Base-by-base conservation (phyloP, 2,329 filamentous ascomycete species). In the Metarhizium sp. region DNA sequence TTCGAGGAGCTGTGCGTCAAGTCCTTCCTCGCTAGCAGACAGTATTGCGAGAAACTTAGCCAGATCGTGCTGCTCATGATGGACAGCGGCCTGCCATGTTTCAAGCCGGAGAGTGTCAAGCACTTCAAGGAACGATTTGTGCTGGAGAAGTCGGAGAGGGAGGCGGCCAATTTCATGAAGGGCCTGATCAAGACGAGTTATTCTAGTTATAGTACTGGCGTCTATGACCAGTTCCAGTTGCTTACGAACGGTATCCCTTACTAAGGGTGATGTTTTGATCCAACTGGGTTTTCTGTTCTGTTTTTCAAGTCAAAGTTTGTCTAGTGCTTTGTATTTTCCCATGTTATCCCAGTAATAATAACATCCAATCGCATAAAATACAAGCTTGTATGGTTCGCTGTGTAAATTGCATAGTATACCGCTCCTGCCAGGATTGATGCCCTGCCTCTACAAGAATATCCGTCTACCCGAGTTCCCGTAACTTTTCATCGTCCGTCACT, bases 1-100 rank as follows among this genome's bases (percentile, higher is more conserved):
- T 99, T 99, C 64, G 94, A 99, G 73, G 92, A 96, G 68, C 81
- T 99, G 43, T 95, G 90, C 65, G 81, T 99, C 68, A 99, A 99
- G 74, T 87, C 92, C 1, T 99, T 96, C 78, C 77, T 99, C 46
- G 92, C 92, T 4, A 86, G 85, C 43, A 80, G 94, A 11, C 91
- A 88, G 61, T 89, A 97, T 69, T 86, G 86, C 59, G 88, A 94
- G 64, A 94, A 96, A 74, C 78, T 99, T 50, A 84, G 85, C 58
- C 90, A 96, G 71, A 87, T 97, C 59, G 90, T 99, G 20, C 80
- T 88, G 58, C 79, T 96, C 66, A 99, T 99, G 95, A 85, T 97
- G 75, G 94, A 96, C 67, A 94, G 87, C 61, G 94, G 94, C 0
- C 72, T 99, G 64, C 94, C 94, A 6, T 99, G 94, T 75, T 99